Percentiles rank a stretch among this genome's conserved stretches.
Evolutionary conservation across 139 green algal genomes (phyloP).

Genomic region (Ettlia oleoabundans): DNA sequence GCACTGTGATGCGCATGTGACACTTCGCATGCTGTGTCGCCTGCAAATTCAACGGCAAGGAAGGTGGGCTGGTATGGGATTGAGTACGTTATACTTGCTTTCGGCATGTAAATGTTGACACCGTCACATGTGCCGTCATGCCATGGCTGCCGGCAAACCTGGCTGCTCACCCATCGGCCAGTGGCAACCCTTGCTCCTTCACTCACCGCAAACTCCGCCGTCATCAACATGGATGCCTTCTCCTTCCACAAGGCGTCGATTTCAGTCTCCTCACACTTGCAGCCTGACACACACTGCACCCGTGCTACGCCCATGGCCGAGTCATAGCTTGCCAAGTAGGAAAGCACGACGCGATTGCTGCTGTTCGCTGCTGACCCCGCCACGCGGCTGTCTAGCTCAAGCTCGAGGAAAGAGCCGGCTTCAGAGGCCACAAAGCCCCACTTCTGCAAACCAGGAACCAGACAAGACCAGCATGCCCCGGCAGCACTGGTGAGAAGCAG

Average conservation of each 20-base stretch:
- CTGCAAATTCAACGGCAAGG: background rate
- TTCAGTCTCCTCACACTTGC: background rate
- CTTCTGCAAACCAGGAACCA: too few species aligned
- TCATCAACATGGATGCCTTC: conserved; percentile 25
- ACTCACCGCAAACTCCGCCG: conserved; percentile 6
- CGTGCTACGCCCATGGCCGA: background rate
- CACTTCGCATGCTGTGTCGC: conserved; percentile 3
- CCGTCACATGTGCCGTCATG: background rate
- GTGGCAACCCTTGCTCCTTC: background rate
- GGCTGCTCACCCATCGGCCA: background rate
- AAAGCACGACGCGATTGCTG: conserved; percentile 7
- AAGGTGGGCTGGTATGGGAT: background rate
- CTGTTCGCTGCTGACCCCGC: background rate
- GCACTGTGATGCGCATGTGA: background rate
- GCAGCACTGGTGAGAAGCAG: too few species aligned
- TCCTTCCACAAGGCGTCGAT: conserved; percentile 12
- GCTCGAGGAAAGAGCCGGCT: background rate
- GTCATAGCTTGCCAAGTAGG: conserved; percentile 20
- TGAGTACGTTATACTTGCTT: too few species aligned
- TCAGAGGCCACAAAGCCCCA: conserved; percentile 17
- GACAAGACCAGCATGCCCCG: too few species aligned
- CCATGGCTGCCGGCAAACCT: background rate
- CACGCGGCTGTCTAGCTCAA: conserved; percentile 3
- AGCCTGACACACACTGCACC: background rate
- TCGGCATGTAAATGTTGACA: too few species aligned